These are phyloP conservation scores for Solanum clarkiae DNA, from an alignment of 257 asterid genomes.

Conservation along the genomic window DNA sequence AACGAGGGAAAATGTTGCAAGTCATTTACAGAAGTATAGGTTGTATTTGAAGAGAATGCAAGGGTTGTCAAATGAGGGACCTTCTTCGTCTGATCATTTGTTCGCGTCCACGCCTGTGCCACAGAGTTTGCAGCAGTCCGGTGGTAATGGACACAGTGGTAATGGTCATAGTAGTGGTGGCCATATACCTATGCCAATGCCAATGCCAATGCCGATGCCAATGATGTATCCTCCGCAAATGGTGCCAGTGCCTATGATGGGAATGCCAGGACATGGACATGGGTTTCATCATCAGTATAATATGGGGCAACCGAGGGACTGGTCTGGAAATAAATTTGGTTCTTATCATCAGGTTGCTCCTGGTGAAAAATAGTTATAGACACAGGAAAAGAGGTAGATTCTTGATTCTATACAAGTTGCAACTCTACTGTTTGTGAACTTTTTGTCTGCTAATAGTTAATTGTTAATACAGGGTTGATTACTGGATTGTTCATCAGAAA, in stretches of 20 bases:
- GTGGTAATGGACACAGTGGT: conserved; percentile 6
- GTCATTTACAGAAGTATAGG: conserved; percentile 21
- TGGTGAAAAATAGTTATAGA: conserved; percentile 30
- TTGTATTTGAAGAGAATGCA: conserved; percentile 20
- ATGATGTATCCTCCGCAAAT: conserved; percentile 51
- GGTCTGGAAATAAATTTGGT: conserved; percentile 55
- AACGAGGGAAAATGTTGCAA: conserved; percentile 18
- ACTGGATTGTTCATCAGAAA: not conserved
- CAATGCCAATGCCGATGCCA: conserved; percentile 18
- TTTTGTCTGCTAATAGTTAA: not conserved
- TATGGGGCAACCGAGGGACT: conserved; percentile 56
- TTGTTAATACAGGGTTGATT: not conserved
- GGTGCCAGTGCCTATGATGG: conserved; percentile 49
- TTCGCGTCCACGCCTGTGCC: conserved; percentile 13
- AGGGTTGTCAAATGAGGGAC: conserved; percentile 6
- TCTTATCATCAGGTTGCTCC: conserved; percentile 41
- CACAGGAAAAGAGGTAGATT: conserved; percentile 7
- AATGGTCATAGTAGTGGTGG: not conserved
- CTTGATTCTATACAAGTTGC: not conserved
- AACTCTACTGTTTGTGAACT: not conserved
- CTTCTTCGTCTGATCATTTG: conserved; percentile 6
- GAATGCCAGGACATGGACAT: conserved; percentile 26
- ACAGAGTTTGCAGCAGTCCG: not conserved
- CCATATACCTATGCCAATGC: conserved; percentile 6
- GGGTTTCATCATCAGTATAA: conserved; percentile 43